Evolutionary conservation across 202 grass and related monocot genomes (phyloP).

Genomic region (Bolboschoenoplectus hybrid): DNA sequence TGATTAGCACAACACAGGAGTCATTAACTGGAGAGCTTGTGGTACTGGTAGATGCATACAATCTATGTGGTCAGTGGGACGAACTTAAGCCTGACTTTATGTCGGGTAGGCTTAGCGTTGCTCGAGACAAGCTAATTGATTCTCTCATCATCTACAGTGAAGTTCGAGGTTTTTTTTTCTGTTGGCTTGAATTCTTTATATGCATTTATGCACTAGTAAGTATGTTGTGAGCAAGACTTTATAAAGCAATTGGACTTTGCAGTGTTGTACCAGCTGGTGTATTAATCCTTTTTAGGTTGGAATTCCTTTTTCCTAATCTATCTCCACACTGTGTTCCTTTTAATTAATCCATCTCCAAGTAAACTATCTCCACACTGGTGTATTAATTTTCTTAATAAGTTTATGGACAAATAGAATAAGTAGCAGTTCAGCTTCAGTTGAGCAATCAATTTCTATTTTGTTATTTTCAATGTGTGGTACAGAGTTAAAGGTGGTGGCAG

Average conservation of each 20-base stretch:
- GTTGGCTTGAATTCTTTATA: constrained; percentile 1
- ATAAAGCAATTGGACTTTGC: constrained; percentile 1
- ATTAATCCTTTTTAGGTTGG: neutral
- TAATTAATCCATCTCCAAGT: too few relatives aligned
- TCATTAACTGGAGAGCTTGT: constrained; percentile 71
- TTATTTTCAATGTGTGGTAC: constrained; percentile 40
- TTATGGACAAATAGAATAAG: neutral
- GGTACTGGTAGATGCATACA: constrained; percentile 93
- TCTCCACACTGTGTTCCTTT: too few relatives aligned
- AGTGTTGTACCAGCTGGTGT: neutral
- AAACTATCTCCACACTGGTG: too few relatives aligned
- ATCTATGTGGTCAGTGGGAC: constrained; percentile 89
- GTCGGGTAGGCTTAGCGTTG: constrained; percentile 78
- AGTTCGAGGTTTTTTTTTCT: constrained; percentile 60
- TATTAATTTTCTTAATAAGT: too few relatives aligned
- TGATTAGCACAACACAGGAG: constrained; percentile 68
- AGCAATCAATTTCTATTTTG: constrained; percentile 30
- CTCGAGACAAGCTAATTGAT: constrained; percentile 81
- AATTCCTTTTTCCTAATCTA: neutral
- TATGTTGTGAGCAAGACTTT: neutral
- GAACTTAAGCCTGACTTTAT: constrained; percentile 88
- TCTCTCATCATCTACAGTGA: constrained; percentile 74
- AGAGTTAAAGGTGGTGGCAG: constrained; percentile 92
- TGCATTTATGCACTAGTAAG: neutral
- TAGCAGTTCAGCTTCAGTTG: constrained; percentile 19